Evolutionary conservation across 2,329 filamentous ascomycete species (phyloP), one percentile per base, ranked within the genome.

Genomic region (Colletotrichum lupini): DNA sequence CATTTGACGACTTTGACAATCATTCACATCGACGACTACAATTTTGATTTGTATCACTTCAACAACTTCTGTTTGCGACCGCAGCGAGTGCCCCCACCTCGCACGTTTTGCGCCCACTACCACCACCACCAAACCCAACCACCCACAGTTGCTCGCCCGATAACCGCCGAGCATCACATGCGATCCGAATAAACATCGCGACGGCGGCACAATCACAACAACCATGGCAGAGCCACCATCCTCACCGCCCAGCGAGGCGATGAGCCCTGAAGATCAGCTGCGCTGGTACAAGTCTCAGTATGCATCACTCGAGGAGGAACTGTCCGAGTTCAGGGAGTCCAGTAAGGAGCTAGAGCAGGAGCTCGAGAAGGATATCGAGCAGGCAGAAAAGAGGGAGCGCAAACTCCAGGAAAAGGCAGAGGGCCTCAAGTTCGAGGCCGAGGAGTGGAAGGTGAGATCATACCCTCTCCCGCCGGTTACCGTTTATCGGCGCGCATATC

Each of bases 231-330:
- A 92, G 79, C 86, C 87, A 77, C 90, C 90, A 6, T 92, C 91
- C 6, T 92, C 91, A 61, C 91, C 91, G 66, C 90, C 89, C 12
- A 85, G 84, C 79, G 88, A 87, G 79, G 82, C 85, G 65, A 82
- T 89, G 67, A 87, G 82, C 67, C 81, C 88, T 62, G 92, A 95
- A 80, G 94, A 97, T 80, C 93, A 95, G 74, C 88, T 99, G 65
- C 89, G 92, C 72, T 98, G 97, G 90, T 99, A 98, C 90, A 99
- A 99, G 87, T 85, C 91, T 67, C 96, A 98, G 82, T 98, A 98
- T 85, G 95, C 97, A 84, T 92, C 95, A 81, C 89, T 99, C 49
- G 97, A 98, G 84, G 88, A 92, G 66, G 97, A 99, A 83, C 90
- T 99, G 74, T 91, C 94, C 75, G 97, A 99, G 79, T 99, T 99